Conservation (phyloP, 1,139 yeast genomes). For the Geotrichum candidum region DNA sequence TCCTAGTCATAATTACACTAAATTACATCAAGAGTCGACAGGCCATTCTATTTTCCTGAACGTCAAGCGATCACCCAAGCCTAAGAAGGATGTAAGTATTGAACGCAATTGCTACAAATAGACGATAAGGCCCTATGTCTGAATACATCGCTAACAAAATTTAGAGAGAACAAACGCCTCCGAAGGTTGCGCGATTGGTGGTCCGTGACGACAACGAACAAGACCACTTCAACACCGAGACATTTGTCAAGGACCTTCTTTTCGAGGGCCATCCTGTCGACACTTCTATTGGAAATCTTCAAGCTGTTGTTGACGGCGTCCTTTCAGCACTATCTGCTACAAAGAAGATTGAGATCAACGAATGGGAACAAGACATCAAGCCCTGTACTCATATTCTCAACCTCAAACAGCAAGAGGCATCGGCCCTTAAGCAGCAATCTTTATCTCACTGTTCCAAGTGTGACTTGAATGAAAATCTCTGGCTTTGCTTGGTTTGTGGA, state of each 20-base stretch:
- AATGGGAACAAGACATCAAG: conserved; percentile 85
- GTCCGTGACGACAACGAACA: conserved; percentile 64
- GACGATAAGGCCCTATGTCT: neutral
- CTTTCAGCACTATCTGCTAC: conserved; percentile 60
- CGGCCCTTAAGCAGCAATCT: conserved; percentile 20
- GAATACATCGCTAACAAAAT: conserved; percentile 20
- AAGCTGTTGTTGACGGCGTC: conserved; percentile 43
- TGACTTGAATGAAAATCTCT: conserved; percentile 67
- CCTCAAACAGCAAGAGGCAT: conserved; percentile 39
- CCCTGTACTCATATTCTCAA: conserved; percentile 72
- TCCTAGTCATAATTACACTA: conserved; percentile 48
- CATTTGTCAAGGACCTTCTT: conserved; percentile 42
- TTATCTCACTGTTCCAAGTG: conserved; percentile 56
- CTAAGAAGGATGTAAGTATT: conserved; percentile 35
- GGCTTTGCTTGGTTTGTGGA: conserved; percentile 93
- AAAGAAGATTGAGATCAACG: conserved; percentile 64
- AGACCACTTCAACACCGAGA: conserved; percentile 53
- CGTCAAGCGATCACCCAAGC: conserved; percentile 39
- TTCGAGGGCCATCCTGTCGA: conserved; percentile 22
- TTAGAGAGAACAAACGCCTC: conserved; percentile 33
- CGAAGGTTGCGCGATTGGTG: conserved; percentile 68
- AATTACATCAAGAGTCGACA: conserved; percentile 45
- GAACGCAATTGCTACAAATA: neutral
- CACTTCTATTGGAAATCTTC: conserved; percentile 18
- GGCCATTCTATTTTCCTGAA: conserved; percentile 55